Evolutionary conservation across 2,329 filamentous ascomycete genomes (phyloP), one percentile per base, ranked within the genome.

Genomic region (Phyllosticta capitalensis): DNA sequence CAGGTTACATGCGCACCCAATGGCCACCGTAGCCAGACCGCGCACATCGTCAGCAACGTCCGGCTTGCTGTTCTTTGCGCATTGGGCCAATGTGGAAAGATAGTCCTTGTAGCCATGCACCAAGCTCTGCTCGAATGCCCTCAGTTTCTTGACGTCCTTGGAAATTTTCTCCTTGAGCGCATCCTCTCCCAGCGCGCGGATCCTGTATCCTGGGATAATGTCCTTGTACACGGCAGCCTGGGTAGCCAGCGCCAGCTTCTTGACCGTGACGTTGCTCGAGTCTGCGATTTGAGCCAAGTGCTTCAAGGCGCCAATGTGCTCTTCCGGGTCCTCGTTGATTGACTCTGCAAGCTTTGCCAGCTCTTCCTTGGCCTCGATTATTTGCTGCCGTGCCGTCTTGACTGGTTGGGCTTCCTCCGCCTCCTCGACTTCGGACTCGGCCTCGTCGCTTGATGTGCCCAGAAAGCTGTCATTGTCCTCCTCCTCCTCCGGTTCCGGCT

Each of bases 221-320:
- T 97, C 94, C 72, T 92, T 96, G 79, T 92, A 99, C 12, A 97
- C 85, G 0, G 92, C 83, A 71, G 94, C 81, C 74, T 96, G 92
- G 21, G 94, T 90, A 54, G 87, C 89, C 64, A 99, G 77, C 6
- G 89, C 86, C 62, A 99, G 80, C 74, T 95, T 96, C 76, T 89
- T 87, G 56, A 99, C 86, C 1, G 87, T 85, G 14, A 82, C 73
- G 63, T 92, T 85, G 14, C 79, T 79, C 7, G 87, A 87, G 58
- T 85, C 79, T 20, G 87, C 86, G 65, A 95, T 83, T 67, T 88
- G 83, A 30, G 86, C 86, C 67, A 97, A 77, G 4, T 83, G 82
- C 71, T 89, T 92, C 77, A 97, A 87, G 20, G 86, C 83, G 51
- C 85, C 84, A 49, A 87, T 82, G 71, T 99, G 86, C 70, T 96